Base-by-base conservation (phyloP, 129 eudicot species). In the Flaveria brownii region DNA sequence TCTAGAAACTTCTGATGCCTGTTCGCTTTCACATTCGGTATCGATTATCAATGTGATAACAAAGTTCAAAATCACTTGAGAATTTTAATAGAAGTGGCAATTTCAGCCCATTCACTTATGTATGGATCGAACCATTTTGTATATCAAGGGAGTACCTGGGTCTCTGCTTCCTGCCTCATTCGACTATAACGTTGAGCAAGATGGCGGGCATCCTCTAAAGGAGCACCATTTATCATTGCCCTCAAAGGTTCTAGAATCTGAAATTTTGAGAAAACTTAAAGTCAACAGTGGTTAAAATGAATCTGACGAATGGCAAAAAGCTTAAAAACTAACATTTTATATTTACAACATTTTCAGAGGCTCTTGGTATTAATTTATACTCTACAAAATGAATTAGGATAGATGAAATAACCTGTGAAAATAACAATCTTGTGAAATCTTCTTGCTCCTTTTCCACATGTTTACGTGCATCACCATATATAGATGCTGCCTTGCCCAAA, bases 121-220 rank as follows among this genome's bases (percentile, higher is more conserved):
- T 13, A 50, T 41, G 30, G 49, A 36, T 36, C 41, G 8, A 36
- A 7, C 41, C 41, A 36, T 36, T 36, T 36, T 36, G 41, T 68
- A 11, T 28, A 78, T 74, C 51, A 66, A 17, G 51, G 41, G 39
- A 49, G 82, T 82, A 95, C 97, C 96, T 89, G 99, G 33, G 92
- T 75, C 85, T 95, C 99, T 42, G 99, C 99, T 83, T 95, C 99
- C 87, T 91, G 99, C 81, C 99, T 89, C 99, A 95, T 87, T 77
- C 87, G 85, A 84, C 97, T 95, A 75, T 95, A 95, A 26, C 97
- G 89, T 72, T 95, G 97, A 70, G 96, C 99, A 82, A 95, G 97
- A 86, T 95, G 99, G 9, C 97, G 94, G n/a, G 99, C 99, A 81
- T 95, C 99, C 81, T 95, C 99, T 72, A 95, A 76, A 28, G 99